phyloP scores from a whole-genome alignment of 2,329 filamentous ascomycete species.

The Byssothecium circinans region DNA sequence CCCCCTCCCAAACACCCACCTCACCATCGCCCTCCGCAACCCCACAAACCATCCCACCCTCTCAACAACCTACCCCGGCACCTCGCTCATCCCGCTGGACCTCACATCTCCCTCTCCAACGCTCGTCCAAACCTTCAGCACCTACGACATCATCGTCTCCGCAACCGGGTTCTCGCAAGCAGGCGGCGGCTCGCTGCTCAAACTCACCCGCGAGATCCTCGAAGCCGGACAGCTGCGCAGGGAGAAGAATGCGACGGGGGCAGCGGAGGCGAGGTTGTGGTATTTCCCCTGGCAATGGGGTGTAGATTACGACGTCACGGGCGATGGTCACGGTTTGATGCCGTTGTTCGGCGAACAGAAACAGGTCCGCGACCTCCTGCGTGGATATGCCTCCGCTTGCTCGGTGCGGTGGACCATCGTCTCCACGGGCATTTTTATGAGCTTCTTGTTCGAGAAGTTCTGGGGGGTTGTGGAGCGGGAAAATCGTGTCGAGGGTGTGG shows the following conservation, averaged over 20 bases:
- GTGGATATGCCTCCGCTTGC: constrained; percentile 14
- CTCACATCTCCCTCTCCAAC: constrained; percentile 34
- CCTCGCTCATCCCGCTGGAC: constrained; percentile 50
- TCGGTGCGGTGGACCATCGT: constrained; percentile 63
- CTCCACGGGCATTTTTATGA: constrained; percentile 71
- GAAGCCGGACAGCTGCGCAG: constrained; percentile 49
- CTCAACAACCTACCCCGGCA: constrained; percentile 16
- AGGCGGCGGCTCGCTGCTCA: constrained; percentile 58
- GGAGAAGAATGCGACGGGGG: no score
- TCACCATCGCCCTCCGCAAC: constrained; percentile 59
- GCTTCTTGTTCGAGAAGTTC: constrained; percentile 64
- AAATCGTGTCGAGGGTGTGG: no score
- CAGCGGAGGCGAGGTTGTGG: constrained; percentile 16
- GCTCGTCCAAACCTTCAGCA: constrained; percentile 40
- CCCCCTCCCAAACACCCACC: constrained; percentile 48
- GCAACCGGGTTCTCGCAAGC: constrained; percentile 59
- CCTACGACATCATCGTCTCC: constrained; percentile 59
- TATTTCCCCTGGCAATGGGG: constrained; percentile 77
- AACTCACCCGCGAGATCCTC: constrained; percentile 60
- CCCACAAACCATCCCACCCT: constrained; percentile 45
- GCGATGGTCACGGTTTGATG: constrained; percentile 48
- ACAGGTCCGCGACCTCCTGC: constrained; percentile 34
- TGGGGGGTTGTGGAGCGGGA: constrained; percentile 64
- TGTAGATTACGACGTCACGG: constrained; percentile 66
- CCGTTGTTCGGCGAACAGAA: constrained; percentile 70